A percentile compares a stretch with the other conserved stretches of the same genome.
Evolutionary conservation across 352 stramenopile species (phyloP).

Genomic region (Globisporangium solare): DNA sequence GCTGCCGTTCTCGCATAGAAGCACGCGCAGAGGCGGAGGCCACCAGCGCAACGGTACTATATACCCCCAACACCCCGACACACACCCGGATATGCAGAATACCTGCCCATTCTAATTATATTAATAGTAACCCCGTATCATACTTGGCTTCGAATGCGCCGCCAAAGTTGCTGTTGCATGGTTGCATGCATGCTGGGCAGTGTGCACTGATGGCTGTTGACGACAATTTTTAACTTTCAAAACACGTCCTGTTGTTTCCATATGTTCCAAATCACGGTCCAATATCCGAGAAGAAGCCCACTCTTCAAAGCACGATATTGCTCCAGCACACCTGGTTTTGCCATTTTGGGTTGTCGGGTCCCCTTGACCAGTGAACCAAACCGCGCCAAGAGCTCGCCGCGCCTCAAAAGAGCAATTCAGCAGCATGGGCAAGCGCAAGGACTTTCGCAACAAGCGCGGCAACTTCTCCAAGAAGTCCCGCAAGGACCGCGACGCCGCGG

Average conservation of each 20-base stretch:
- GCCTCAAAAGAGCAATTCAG: not conserved
- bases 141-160: not conserved
- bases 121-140: conserved; percentile 12
- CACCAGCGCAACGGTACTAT: not conserved
- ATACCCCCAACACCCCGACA: not conserved
- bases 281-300: not conserved
- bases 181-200: too few relatives aligned
- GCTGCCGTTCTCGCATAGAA: conserved; percentile 71
- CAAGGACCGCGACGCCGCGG: conserved; percentile 17
- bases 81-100: conserved; percentile 2
- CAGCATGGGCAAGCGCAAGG: conserved; percentile 47
- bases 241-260: too few relatives aligned
- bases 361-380: conserved; percentile 19
- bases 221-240: too few relatives aligned
- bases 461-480: conserved; percentile 25
- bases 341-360: not conserved
- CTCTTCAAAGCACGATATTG: not conserved
- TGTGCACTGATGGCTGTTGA: not conserved
- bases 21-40: too few relatives aligned
- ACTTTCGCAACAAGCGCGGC: conserved; percentile 30
- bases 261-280: not conserved
- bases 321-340: conserved; percentile 4
- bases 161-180: not conserved
- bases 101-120: conserved; percentile 13
- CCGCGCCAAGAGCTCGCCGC: conserved; percentile 6